Evolutionary conservation across 225 moss, liverwort and hornwort species (phyloP).

Genomic region (Climacium dendroides): DNA sequence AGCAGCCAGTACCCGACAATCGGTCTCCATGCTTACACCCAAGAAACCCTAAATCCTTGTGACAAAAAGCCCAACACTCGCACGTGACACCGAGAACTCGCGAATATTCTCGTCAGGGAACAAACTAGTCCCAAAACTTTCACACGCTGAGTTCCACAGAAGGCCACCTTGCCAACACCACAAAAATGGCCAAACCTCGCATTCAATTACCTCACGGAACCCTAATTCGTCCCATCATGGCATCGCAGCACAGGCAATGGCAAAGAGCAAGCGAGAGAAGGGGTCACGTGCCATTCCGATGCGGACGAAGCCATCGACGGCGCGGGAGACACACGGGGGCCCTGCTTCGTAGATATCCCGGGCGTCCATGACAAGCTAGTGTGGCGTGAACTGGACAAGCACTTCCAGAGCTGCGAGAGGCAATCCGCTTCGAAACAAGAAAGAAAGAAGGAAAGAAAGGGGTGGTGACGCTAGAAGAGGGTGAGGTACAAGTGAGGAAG

Average conservation of each 20-base stretch:
- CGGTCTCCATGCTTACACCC: neutral
- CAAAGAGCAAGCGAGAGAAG: neutral
- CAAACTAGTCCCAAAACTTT: neutral
- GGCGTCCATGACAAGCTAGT: slow-evolving; percentile 54
- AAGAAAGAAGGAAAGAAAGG: too few relatives aligned
- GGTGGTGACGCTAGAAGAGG: neutral
- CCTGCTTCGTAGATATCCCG: slow-evolving; percentile 92
- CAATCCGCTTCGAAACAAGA: neutral
- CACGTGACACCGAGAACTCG: neutral
- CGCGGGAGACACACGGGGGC: slow-evolving; percentile 91
- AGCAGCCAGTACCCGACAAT: neutral
- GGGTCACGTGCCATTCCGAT: slow-evolving; percentile 57
- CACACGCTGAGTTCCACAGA: neutral
- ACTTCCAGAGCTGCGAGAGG: neutral
- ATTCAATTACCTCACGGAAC: neutral
- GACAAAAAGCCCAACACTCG: neutral
- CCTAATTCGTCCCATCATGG: neutral
- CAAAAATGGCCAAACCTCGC: neutral
- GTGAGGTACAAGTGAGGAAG: neutral
- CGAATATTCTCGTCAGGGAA: neutral
- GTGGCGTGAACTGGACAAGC: neutral
- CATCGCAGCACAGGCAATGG: neutral
- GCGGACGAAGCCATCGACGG: slow-evolving; percentile 98
- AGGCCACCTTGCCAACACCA: neutral
- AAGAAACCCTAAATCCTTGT: neutral